Percentiles rank a stretch among this genome's conserved stretches.
Conservation (phyloP, 371 early-diverging fungal species). For the Apophysomyces elegans region DNA sequence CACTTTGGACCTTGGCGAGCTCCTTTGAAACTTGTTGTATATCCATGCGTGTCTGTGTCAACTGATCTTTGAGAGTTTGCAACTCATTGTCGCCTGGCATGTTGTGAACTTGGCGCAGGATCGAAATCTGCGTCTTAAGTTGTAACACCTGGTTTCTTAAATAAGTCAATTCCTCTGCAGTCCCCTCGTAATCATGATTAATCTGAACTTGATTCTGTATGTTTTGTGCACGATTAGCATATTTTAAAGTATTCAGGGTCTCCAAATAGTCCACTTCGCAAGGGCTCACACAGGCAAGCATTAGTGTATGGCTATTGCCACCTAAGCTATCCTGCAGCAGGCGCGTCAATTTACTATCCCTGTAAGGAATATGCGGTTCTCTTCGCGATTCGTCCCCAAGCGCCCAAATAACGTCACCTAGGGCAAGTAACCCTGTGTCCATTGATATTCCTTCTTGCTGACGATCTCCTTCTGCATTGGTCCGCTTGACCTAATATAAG, state of each 20-base stretch:
- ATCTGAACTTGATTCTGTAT: slow-evolving; percentile 69
- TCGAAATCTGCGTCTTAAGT: slow-evolving; percentile 58
- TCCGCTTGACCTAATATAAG: slow-evolving; percentile 75
- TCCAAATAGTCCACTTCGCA: slow-evolving; percentile 76
- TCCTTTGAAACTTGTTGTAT: slow-evolving; percentile 38
- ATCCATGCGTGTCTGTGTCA: slow-evolving; percentile 40
- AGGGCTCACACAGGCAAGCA: slow-evolving; percentile 89
- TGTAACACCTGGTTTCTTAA: slow-evolving; percentile 62
- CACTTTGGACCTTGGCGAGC: slow-evolving; percentile 44
- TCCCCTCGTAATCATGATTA: slow-evolving; percentile 14
- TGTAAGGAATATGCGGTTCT: slow-evolving; percentile 83
- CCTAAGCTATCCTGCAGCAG: slow-evolving; percentile 95
- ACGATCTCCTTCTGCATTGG: slow-evolving; percentile 88
- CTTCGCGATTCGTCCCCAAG: slow-evolving; percentile 79
- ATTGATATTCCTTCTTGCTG: slow-evolving; percentile 96
- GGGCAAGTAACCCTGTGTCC: slow-evolving; percentile 93
- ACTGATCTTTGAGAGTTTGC: slow-evolving; percentile 38
- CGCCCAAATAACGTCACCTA: slow-evolving; percentile 98
- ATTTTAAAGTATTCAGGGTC: slow-evolving; percentile 86
- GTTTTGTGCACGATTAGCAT: slow-evolving; percentile 80
- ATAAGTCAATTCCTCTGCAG: slow-evolving; percentile 50
- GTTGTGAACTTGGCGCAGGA: slow-evolving; percentile 28
- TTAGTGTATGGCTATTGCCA: slow-evolving; percentile 85
- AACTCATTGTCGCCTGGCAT: slow-evolving; percentile 37
- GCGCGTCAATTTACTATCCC: slow-evolving; percentile 92